phyloP scores from a whole-genome alignment of 768 basidiomycete species.

The Lactarius tabidus region DNA sequence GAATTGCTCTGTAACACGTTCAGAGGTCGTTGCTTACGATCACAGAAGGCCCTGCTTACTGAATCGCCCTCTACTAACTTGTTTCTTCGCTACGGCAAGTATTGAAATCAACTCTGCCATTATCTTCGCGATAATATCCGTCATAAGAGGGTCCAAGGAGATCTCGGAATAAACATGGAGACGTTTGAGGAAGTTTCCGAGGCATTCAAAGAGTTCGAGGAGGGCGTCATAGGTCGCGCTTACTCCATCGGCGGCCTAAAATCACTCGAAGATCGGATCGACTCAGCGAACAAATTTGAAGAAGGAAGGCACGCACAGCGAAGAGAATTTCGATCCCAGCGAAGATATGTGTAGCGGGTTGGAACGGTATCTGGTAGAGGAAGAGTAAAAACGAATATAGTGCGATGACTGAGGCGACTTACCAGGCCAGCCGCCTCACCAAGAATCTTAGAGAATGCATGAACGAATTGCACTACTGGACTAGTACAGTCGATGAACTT shows the following conservation, averaged over 20 bases:
- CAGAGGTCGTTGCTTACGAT: neutral
- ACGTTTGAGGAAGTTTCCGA: neutral
- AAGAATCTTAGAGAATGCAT: neutral
- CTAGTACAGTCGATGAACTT: neutral
- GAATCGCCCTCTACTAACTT: slow-evolving; percentile 1
- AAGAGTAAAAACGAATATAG: neutral
- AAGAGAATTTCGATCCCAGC: neutral
- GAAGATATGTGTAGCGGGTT: neutral
- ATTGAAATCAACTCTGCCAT: slow-evolving; percentile 10
- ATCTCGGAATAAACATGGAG: slow-evolving; percentile 3
- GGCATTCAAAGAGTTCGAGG: neutral
- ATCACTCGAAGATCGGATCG: neutral
- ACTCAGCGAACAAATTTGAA: no score
- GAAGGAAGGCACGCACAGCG: neutral
- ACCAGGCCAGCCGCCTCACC: no score
- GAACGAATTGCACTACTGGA: neutral
- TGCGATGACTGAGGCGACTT: no score
- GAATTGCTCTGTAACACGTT: neutral
- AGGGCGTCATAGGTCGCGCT: slow-evolving; percentile 7
- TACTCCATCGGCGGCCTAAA: neutral
- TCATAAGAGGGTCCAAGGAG: neutral
- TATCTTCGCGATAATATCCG: slow-evolving; percentile 6
- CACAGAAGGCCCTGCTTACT: neutral
- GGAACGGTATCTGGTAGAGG: neutral
- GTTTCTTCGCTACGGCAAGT: slow-evolving; percentile 3